Evolutionary conservation across 129 eudicot genomes (phyloP).

Genomic region (Centella asiatica): DNA sequence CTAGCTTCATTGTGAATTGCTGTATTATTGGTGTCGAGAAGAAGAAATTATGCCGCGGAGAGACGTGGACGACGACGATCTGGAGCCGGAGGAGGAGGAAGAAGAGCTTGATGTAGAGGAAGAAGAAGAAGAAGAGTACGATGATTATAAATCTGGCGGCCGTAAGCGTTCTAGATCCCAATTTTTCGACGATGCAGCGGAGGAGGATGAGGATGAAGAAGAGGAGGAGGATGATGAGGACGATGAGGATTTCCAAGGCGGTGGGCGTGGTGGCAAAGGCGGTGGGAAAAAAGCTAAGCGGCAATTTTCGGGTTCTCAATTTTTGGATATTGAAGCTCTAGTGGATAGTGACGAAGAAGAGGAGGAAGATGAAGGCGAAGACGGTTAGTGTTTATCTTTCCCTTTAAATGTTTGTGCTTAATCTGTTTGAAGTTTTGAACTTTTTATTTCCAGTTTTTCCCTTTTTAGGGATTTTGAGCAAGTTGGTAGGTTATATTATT

Average conservation of each 20-base stretch:
- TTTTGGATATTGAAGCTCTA: conserved; percentile 61
- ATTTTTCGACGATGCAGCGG: conserved; percentile 61
- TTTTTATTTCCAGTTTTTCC: too few species aligned
- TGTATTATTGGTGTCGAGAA: too few species aligned
- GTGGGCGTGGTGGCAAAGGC: conserved; percentile 20
- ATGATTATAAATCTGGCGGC: conserved; percentile 34
- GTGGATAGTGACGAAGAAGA: conserved; percentile 87
- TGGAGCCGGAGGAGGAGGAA: conserved; percentile 54
- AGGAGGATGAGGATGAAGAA: conserved; percentile 59
- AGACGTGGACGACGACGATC: conserved; percentile 39
- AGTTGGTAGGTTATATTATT: too few species aligned
- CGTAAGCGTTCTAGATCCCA: conserved; percentile 45
- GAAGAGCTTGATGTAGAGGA: conserved; percentile 39
- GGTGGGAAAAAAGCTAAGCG: conserved; percentile 17
- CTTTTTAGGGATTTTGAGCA: too few species aligned
- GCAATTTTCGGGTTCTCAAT: conserved; percentile 32
- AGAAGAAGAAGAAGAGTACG: conserved; percentile 50
- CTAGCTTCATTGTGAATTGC: conserved; percentile 2
- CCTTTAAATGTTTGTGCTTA: too few species aligned
- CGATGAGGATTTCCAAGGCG: conserved; percentile 44
- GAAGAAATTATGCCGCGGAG: conserved; percentile 44
- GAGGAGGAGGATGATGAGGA: conserved; percentile 57
- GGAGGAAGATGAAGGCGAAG: conserved; percentile 87
- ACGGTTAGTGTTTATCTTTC: conserved; percentile 44
- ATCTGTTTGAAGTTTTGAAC: too few species aligned